Evolutionary conservation across 768 basidiomycete genomes (phyloP).

Genomic region (Leccinum obscurum): DNA sequence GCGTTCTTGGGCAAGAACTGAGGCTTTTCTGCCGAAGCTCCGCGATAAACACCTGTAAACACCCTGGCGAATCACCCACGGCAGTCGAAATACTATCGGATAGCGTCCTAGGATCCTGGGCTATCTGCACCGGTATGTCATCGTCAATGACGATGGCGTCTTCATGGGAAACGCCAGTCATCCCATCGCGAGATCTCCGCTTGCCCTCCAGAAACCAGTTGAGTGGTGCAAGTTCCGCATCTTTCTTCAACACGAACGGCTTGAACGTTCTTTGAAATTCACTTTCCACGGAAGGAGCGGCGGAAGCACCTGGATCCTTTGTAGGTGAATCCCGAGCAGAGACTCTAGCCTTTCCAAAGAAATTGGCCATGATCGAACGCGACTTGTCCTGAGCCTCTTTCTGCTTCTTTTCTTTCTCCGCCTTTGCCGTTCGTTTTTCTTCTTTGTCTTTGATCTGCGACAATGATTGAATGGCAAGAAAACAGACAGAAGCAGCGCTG

Average conservation of each 20-base stretch:
- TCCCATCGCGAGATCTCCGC: conserved; percentile 25
- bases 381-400: conserved; percentile 73
- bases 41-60: conserved; percentile 18
- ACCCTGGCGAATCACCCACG: conserved; percentile 1
- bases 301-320: conserved; percentile 29
- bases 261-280: conserved; percentile 79
- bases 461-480: conserved; percentile 5
- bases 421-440: conserved; percentile 67
- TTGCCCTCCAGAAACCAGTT: conserved; percentile 60
- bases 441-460: conserved; percentile 64
- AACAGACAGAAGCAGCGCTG: not conserved
- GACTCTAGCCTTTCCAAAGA: conserved; percentile 69
- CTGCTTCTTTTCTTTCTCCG: conserved; percentile 70
- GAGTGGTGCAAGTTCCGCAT: conserved; percentile 63
- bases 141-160: conserved; percentile 66
- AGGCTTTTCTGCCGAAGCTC: conserved; percentile 33
- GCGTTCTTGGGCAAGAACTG: conserved; percentile 22
- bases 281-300: conserved; percentile 41
- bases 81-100: not conserved
- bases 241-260: conserved; percentile 79
- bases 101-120: conserved; percentile 8
- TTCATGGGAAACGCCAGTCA: conserved; percentile 28
- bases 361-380: conserved; percentile 71
- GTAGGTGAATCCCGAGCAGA: conserved; percentile 22
- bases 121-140: conserved; percentile 15